These are phyloP conservation scores for Vanderwaltozyma polyspora DNA, from an alignment of 805 yeast genomes.

Conservation along the genomic window DNA sequence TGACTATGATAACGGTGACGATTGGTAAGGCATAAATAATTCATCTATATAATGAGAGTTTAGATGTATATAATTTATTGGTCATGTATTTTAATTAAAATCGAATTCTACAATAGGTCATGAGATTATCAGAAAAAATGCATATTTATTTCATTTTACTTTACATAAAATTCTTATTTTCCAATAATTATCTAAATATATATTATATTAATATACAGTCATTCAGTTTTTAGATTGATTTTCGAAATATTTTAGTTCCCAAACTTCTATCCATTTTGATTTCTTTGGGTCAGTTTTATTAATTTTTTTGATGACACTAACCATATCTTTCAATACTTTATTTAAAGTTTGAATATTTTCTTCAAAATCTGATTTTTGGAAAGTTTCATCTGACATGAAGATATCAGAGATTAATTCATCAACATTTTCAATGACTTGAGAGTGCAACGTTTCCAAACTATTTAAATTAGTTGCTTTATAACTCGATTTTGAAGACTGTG, in stretches of 20 bases:
- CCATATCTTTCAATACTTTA: constrained; percentile 18
- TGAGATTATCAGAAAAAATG: no score
- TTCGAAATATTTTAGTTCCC: constrained; percentile 25
- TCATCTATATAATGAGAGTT: no score
- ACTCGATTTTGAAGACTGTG: constrained; percentile 13
- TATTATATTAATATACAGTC: no score
- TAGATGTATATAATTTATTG: no score
- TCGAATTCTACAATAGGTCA: no score
- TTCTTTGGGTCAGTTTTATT: constrained; percentile 43
- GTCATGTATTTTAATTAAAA: no score
- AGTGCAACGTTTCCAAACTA: constrained; percentile 33
- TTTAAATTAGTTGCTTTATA: constrained; percentile 37
- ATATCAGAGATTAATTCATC: constrained; percentile 52
- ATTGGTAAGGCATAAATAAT: no score
- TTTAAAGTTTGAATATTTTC: constrained; percentile 19
- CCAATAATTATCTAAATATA: no score
- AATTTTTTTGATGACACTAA: constrained; percentile 32
- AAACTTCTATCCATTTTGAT: constrained; percentile 27
- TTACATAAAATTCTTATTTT: no score
- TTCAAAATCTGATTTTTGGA: constrained; percentile 25
- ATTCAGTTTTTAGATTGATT: no score
- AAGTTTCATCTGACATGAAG: constrained; percentile 30
- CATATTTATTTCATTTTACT: no score
- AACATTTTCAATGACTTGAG: constrained; percentile 32
- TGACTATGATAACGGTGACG: constrained; percentile 75